Evolutionary conservation across 768 basidiomycete species (phyloP).

Genomic region (Filobasidium floriforme): DNA sequence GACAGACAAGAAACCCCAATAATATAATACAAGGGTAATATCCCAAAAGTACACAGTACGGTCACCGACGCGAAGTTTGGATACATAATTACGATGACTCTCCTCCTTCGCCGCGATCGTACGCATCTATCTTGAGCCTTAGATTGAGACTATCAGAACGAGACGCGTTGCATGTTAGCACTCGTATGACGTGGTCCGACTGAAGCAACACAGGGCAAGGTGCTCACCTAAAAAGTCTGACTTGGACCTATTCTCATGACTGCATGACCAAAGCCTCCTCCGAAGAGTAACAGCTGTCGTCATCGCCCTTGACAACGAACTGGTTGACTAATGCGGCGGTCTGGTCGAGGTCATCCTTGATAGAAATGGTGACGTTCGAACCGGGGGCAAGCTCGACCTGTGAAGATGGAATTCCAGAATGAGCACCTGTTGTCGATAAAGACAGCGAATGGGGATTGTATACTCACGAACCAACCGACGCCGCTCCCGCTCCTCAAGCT

Average conservation of each 20-base stretch:
- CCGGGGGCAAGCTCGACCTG: slow-evolving; percentile 1
- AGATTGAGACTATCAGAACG: neutral
- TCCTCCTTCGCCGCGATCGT: no score
- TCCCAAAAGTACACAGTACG: no score
- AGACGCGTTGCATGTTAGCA: neutral
- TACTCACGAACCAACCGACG: slow-evolving; percentile 7
- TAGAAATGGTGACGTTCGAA: slow-evolving; percentile 2
- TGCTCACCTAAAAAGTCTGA: neutral
- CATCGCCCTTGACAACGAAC: neutral
- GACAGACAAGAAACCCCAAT: neutral
- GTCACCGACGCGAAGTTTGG: no score
- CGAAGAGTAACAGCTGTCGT: neutral
- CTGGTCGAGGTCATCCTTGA: neutral
- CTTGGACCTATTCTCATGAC: neutral
- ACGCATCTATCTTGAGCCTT: no score
- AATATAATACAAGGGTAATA: no score
- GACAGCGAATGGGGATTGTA: neutral
- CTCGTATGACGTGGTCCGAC: neutral
- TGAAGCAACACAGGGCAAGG: neutral
- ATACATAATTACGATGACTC: no score
- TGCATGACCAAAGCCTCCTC: neutral
- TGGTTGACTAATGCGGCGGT: neutral
- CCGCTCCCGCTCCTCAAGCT: neutral
- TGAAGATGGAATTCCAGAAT: neutral
- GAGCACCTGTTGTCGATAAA: neutral